A percentile compares a stretch with the other conserved stretches of the same genome.
phyloP scores from a whole-genome alignment of 768 basidiomycete species.

The Amanita muscaria region DNA sequence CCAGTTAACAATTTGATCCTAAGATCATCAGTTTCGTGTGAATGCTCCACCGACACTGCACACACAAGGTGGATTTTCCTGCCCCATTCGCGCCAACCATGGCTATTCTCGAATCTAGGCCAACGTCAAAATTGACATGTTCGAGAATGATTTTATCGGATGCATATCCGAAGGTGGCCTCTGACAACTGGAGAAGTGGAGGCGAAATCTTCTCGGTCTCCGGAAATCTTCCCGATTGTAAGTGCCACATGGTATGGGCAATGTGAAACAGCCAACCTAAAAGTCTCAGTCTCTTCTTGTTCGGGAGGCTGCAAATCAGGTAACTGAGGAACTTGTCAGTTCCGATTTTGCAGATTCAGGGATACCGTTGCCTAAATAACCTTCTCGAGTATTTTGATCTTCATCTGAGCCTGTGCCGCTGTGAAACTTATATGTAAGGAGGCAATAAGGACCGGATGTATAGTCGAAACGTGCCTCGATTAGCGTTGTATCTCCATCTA shows the following conservation, averaged over 20 bases:
- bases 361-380: conserved; percentile 22
- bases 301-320: conserved; percentile 92
- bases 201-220: conserved; percentile 97
- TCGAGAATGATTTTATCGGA: conserved; percentile 70
- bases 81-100: conserved; percentile 94
- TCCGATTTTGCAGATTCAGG: background rate
- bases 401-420: conserved; percentile 81
- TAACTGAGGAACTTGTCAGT: conserved; percentile 37
- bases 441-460: background rate
- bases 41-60: conserved; percentile 3
- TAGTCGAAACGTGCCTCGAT: conserved; percentile 51
- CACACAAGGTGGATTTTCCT: conserved; percentile 91
- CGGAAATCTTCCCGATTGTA: conserved; percentile 54
- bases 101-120: conserved; percentile 90
- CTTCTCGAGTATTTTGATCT: conserved; percentile 74
- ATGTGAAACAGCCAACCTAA: conserved; percentile 46
- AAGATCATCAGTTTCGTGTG: conserved; percentile 7
- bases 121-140: conserved; percentile 81
- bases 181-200: conserved; percentile 85
- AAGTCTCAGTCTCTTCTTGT: conserved; percentile 84
- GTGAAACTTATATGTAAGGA: conserved; percentile 6
- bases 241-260: background rate
- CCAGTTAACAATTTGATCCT: conserved; percentile 92
- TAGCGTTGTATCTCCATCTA: conserved; percentile 96
- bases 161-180: conserved; percentile 84